Percentiles rank a stretch among this genome's conserved stretches.
phyloP scores from a whole-genome alignment of 1,139 yeast species.

The Candida freyschussii region DNA sequence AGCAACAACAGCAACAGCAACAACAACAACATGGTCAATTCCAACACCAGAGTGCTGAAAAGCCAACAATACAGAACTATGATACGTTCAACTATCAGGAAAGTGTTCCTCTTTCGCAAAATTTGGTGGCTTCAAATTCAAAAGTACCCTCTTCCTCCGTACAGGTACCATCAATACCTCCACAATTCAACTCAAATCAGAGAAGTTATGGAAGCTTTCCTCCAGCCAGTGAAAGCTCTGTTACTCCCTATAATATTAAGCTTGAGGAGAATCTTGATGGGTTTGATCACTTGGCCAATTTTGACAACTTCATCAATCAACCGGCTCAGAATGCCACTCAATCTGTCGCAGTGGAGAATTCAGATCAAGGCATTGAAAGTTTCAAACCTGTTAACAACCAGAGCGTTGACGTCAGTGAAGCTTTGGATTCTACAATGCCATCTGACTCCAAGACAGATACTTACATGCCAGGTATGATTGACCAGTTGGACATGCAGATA shows the following conservation, averaged over 20 bases:
- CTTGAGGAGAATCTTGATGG: conserved; percentile 22
- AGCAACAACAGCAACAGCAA: conserved; percentile 16
- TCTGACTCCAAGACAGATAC: conserved; percentile 4
- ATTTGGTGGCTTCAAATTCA: conserved; percentile 13
- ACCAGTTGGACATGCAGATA: conserved; percentile 74
- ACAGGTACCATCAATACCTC: too few species aligned
- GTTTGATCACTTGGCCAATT: conserved; percentile 26
- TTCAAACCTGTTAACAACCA: too few species aligned
- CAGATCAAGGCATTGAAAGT: too few species aligned
- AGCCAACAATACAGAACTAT: conserved; percentile 1
- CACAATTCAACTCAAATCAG: neutral
- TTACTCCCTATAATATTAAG: conserved; percentile 19
- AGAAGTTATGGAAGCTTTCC: conserved; percentile 3
- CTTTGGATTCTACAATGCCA: conserved; percentile 2
- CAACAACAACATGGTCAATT: conserved; percentile 9
- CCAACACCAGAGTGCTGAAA: conserved; percentile 3
- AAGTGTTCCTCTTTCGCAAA: conserved; percentile 24
- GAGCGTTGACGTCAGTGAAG: neutral
- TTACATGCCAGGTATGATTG: conserved; percentile 36
- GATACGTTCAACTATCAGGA: conserved; percentile 1
- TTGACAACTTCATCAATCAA: conserved; percentile 26
- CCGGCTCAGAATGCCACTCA: conserved; percentile 9
- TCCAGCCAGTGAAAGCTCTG: conserved; percentile 5
- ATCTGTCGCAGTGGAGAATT: too few species aligned
- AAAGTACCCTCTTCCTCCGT: too few species aligned